phyloP scores from a whole-genome alignment of 2,329 filamentous ascomycete genomes.

The Cladophialophora yegresii region DNA sequence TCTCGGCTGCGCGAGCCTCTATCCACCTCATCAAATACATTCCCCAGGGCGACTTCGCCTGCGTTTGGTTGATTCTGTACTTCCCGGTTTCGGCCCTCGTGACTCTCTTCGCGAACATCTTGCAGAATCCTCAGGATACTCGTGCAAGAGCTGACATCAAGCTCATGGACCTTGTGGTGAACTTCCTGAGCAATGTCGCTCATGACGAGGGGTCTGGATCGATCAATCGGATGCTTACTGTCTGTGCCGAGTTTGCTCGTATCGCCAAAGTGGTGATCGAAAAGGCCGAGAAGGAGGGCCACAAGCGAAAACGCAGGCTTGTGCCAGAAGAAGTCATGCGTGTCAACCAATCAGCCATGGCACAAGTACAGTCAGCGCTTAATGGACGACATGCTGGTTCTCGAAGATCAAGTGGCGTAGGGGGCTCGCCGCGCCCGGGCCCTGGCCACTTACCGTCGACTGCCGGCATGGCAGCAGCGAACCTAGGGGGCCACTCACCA shows the following conservation, averaged over 20 bases:
- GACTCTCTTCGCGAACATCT: conserved; percentile 91
- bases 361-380: conserved; percentile 34
- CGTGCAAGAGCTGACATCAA: conserved; percentile 84
- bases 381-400: conserved; percentile 28
- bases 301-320: conserved; percentile 79
- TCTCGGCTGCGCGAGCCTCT: conserved; percentile 86
- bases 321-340: conserved; percentile 34
- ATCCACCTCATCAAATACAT: conserved; percentile 96
- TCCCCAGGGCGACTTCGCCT: conserved; percentile 89
- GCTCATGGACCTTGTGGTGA: conserved; percentile 89
- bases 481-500: conserved; percentile 11
- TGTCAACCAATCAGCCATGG: conserved; percentile 36
- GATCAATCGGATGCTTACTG: conserved; percentile 87
- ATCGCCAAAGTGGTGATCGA: conserved; percentile 90
- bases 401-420: conserved; percentile 25
- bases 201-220: conserved; percentile 86
- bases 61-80: conserved; percentile 95
- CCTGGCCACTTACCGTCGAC: conserved; percentile 12
- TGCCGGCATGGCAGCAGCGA: not conserved
- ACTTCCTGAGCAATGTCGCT: conserved; percentile 85
- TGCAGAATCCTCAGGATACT: conserved; percentile 91
- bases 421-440: conserved; percentile 23
- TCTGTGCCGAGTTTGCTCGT: conserved; percentile 94
- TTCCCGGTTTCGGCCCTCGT: conserved; percentile 95
- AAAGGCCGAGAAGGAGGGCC: conserved; percentile 82